Conservation (phyloP, 805 yeast species). For the Saccharomycopsis amapae region DNA sequence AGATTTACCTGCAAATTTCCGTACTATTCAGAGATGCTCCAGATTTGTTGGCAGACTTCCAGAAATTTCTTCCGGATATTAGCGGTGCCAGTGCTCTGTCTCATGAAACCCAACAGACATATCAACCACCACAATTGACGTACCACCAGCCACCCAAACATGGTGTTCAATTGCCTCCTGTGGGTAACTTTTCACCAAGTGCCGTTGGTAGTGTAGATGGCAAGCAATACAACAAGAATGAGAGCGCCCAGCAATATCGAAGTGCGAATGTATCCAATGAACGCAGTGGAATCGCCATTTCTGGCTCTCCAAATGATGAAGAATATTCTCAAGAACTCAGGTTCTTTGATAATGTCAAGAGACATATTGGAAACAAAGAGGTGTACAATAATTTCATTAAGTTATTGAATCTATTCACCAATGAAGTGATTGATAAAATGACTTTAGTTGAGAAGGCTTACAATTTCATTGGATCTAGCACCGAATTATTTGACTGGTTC, state of each 20-base stretch:
- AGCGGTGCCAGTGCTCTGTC: conserved; percentile 15
- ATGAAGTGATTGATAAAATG: conserved; percentile 78
- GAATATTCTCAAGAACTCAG: conserved; percentile 75
- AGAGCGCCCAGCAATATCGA: too few relatives aligned
- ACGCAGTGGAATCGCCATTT: not conserved
- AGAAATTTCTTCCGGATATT: conserved; percentile 83
- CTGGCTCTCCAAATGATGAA: conserved; percentile 39
- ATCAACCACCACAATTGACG: conserved; percentile 15
- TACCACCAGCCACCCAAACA: conserved; percentile 3
- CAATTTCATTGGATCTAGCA: conserved; percentile 73
- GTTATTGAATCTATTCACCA: conserved; percentile 78
- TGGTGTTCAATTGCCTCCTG: conserved; percentile 64
- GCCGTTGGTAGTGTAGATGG: not conserved
- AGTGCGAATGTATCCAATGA: conserved; percentile 3
- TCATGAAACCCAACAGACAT: conserved; percentile 24
- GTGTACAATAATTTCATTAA: conserved; percentile 90
- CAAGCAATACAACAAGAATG: not conserved
- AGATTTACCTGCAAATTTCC: conserved; percentile 91
- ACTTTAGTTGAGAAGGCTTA: conserved; percentile 80
- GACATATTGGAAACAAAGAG: conserved; percentile 79
- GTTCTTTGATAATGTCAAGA: conserved; percentile 89
- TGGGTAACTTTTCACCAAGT: conserved; percentile 73
- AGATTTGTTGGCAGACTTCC: conserved; percentile 88
- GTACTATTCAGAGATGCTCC: conserved; percentile 87
- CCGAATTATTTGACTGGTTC: conserved; percentile 85